Conservation (phyloP, 2,329 filamentous ascomycete species). For the Ceratocystis colombiana region DNA sequence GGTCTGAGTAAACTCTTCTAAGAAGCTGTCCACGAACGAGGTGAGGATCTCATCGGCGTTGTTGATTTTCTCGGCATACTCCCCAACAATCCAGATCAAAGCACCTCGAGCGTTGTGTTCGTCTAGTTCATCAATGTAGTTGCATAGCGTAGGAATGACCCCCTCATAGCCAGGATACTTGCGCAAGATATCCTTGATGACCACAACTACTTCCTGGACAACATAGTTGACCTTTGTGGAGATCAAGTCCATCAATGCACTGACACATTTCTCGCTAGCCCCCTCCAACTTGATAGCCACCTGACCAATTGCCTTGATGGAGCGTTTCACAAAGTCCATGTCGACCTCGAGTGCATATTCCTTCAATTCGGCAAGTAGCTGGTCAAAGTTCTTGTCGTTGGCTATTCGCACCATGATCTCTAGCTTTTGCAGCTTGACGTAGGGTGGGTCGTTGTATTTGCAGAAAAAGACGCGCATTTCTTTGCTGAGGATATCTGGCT, state of each 20-base stretch:
- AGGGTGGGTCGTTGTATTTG: constrained; percentile 98
- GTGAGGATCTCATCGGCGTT: constrained; percentile 93
- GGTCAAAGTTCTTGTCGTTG: constrained; percentile 92
- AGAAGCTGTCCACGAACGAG: constrained; percentile 86
- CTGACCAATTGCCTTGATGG: constrained; percentile 92
- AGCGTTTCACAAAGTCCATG: constrained; percentile 94
- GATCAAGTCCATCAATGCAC: constrained; percentile 84
- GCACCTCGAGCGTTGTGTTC: constrained; percentile 84
- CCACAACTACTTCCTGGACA: constrained; percentile 95
- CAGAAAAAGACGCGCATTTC: constrained; percentile 98
- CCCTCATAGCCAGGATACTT: constrained; percentile 98
- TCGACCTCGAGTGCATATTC: constrained; percentile 97
- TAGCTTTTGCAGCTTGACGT: constrained; percentile 93
- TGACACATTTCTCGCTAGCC: constrained; percentile 90
- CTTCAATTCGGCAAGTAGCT: constrained; percentile 85
- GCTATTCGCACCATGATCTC: constrained; percentile 99
- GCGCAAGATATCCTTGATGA: constrained; percentile 96
- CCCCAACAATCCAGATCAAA: constrained; percentile 96
- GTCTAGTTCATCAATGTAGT: constrained; percentile 93
- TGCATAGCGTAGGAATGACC: constrained; percentile 90
- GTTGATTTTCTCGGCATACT: constrained; percentile 98
- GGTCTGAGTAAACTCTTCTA: constrained; percentile 97
- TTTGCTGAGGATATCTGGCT: constrained; percentile 93
- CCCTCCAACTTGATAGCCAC: constrained; percentile 97
- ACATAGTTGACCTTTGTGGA: constrained; percentile 98